Percentiles rank a stretch among this genome's conserved stretches.
Conservation (phyloP, 306 rosid genomes). For the Acacia crassicarpa region DNA sequence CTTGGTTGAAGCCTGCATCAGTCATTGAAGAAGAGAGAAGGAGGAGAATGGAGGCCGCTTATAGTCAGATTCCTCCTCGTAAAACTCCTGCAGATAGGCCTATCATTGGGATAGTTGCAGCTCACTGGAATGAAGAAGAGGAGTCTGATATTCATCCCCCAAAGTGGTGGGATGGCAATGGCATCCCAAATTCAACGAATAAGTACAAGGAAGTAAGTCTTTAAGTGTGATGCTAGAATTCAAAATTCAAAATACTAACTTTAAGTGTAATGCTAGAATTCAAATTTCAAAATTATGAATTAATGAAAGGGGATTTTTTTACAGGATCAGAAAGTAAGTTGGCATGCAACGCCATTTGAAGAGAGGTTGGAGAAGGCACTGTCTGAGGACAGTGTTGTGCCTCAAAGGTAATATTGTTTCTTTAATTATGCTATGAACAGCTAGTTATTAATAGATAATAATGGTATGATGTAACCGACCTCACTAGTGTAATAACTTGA, state of each 20-base stretch:
- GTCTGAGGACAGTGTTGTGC: constrained; percentile 61
- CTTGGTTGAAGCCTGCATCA: constrained; percentile 67
- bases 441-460: not conserved
- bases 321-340: constrained; percentile 93
- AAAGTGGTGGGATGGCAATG: constrained; percentile 83
- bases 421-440: not conserved
- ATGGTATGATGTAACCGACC: not conserved
- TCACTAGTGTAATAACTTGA: not conserved
- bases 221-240: constrained; percentile 9
- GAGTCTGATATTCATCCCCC: constrained; percentile 54
- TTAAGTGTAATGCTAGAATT: constrained; percentile 8
- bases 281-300: not conserved
- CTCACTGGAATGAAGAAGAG: constrained; percentile 72
- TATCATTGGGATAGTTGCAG: constrained; percentile 71
- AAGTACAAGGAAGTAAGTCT: constrained; percentile 84
- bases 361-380: constrained; percentile 85
- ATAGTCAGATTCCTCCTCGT: constrained; percentile 35
- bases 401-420: constrained; percentile 50
- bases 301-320: constrained; percentile 14
- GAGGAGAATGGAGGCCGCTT: constrained; percentile 31
- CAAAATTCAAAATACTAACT: not conserved
- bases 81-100: constrained; percentile 70
- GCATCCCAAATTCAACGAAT: constrained; percentile 88
- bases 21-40: constrained; percentile 37
- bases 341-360: constrained; percentile 98